Evolutionary conservation across 1,284 basidiomycete genomes (phyloP).

Genomic region (Athelia psychrophila): DNA sequence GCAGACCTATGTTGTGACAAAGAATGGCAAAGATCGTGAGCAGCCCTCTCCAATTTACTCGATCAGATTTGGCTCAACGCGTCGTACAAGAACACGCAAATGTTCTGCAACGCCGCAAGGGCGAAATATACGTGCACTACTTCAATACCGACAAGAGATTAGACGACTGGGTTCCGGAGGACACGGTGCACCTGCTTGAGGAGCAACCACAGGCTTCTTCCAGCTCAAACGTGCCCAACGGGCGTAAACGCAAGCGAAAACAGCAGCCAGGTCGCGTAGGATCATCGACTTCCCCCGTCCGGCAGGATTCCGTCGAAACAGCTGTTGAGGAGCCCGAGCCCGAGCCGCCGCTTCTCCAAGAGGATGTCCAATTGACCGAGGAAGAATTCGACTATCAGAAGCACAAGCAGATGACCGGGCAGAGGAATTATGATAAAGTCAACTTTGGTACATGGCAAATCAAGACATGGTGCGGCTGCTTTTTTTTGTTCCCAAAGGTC

Average conservation of each 20-base stretch:
- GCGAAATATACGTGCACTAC: slow-evolving; percentile 67
- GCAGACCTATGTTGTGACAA: not conserved
- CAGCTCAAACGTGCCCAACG: slow-evolving; percentile 5
- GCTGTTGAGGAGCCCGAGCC: slow-evolving; percentile 4
- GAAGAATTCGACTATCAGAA: slow-evolving; percentile 67
- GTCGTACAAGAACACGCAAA: slow-evolving; percentile 39
- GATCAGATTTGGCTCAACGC: not conserved
- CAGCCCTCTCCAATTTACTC: not conserved
- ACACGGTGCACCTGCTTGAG: not conserved
- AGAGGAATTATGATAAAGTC: slow-evolving; percentile 76
- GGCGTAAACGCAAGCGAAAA: slow-evolving; percentile 22
- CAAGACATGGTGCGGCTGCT: slow-evolving; percentile 65
- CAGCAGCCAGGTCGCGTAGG: slow-evolving; percentile 2
- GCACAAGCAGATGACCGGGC: slow-evolving; percentile 63
- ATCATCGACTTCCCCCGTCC: slow-evolving; percentile 7
- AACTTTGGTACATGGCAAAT: slow-evolving; percentile 76
- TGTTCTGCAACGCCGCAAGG: slow-evolving; percentile 45
- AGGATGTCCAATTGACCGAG: slow-evolving; percentile 48
- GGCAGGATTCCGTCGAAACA: not conserved
- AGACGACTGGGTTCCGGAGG: slow-evolving; percentile 69
- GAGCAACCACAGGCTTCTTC: slow-evolving; percentile 28
- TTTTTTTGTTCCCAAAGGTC: too few relatives aligned
- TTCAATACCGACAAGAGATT: slow-evolving; percentile 68
- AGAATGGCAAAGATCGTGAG: not conserved
- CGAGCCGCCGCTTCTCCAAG: slow-evolving; percentile 7